Evolutionary conservation across 768 basidiomycete genomes (phyloP).

Genomic region (Sporobolomyces phaffii): DNA sequence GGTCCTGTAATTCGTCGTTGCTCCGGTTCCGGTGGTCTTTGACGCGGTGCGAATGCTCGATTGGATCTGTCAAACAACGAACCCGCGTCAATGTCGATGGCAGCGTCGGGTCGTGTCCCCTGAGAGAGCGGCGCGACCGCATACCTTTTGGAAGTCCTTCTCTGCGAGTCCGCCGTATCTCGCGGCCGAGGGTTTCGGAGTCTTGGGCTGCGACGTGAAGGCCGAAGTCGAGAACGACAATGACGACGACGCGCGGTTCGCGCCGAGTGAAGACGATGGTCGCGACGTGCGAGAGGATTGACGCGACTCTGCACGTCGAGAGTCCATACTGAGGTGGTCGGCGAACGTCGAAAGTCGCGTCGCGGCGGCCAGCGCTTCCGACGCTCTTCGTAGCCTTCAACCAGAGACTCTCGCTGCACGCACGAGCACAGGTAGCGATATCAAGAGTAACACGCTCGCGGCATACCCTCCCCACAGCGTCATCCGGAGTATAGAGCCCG

Average conservation of each 20-base stretch:
- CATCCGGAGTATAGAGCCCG: no score
- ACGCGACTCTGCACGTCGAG: conserved; percentile 11
- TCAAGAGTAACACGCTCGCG: neutral
- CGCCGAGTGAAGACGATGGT: conserved; percentile 11
- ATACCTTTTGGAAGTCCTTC: conserved; percentile 33
- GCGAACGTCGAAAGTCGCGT: neutral
- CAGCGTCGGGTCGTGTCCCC: no score
- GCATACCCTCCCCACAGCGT: neutral
- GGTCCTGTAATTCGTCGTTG: neutral
- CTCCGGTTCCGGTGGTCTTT: conserved; percentile 9
- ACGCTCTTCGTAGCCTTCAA: no score
- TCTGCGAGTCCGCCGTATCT: conserved; percentile 35
- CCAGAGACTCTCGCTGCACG: no score
- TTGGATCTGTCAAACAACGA: conserved; percentile 16
- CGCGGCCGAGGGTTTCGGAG: conserved; percentile 19
- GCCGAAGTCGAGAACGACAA: conserved; percentile 1
- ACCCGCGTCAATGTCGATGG: no score
- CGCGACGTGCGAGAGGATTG: conserved; percentile 12
- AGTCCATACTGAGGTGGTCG: neutral
- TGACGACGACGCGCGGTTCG: conserved; percentile 1
- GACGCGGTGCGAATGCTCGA: conserved; percentile 29
- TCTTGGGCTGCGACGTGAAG: conserved; percentile 5
- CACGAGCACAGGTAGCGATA: neutral
- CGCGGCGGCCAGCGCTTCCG: neutral
- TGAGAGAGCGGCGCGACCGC: neutral